Base-by-base conservation (phyloP, 1,284 basidiomycete species). In the Ustilago cynodontis region DNA sequence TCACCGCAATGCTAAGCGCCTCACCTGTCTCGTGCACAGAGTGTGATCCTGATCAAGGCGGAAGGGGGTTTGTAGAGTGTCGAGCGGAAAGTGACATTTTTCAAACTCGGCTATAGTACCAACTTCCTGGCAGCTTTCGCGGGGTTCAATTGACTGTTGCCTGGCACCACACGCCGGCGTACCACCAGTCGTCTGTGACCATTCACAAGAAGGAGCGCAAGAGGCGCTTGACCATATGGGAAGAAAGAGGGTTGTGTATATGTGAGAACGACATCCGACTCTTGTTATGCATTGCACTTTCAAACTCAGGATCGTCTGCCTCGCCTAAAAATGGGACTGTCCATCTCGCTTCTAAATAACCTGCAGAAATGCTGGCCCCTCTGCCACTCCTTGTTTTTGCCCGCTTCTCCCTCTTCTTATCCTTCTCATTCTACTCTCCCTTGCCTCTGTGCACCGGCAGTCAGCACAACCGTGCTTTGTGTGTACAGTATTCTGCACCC, bases 281-380 rank as follows among this genome's bases (percentile, higher is more conserved):
- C 14, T 37, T 6, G 8, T 37, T 37, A 37, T 37, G 35, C 35
- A 37, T 16, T 37, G 29, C 51, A 16, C 51, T 55, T 55, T 55
- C 33, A 33, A 55, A 55, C 33, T 55, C 53, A 55, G 37, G 51
- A 31, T 53, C 29, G 51, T n/a, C 33, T 35, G 13, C 26, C 49
- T 51, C 49, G 26, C 29, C 26, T 31, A 51, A 28, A 51, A 28
- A 53, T 55, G 53, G n/a, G n/a, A n/a, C 53, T 55, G 53, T 55
- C 53, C 33, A 11, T 26, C 53, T 55, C 53, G 53, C 53, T 55
- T 55, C 53, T 39, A n/a, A n/a, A n/a, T n/a, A 39, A 13, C 24
- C 24, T 35, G 50, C 50, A 52, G 53, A 14, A 31, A 54, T 35
- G 53, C 35, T 39, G n/a, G 53, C 13, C n/a, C n/a, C 13, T 31